Evolutionary conservation across 2,329 filamentous ascomycete genomes (phyloP).

Genomic region (Fusarium transvaalense): DNA sequence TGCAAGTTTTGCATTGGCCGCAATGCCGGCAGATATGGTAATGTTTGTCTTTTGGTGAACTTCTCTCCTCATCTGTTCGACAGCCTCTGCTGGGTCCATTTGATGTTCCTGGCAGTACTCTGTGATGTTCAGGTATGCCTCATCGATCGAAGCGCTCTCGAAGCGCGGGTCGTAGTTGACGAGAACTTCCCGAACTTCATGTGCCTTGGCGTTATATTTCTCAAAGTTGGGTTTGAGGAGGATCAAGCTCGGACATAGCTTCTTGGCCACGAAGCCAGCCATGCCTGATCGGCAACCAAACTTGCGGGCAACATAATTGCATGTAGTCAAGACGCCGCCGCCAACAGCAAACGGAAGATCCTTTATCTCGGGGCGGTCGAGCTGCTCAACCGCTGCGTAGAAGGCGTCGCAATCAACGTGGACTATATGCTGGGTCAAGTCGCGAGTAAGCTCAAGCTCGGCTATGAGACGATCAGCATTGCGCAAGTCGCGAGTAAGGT

Average conservation of each 20-base stretch:
- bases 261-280: constrained; percentile 95
- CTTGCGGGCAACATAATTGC: constrained; percentile 90
- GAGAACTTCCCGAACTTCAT: constrained; percentile 85
- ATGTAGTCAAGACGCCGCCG: constrained; percentile 72
- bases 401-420: constrained; percentile 99
- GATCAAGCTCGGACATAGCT: constrained; percentile 88
- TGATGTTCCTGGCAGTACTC: constrained; percentile 79
- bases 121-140: constrained; percentile 96
- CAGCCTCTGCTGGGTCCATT: constrained; percentile 77
- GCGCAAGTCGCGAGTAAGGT: constrained; percentile 78
- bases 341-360: constrained; percentile 93
- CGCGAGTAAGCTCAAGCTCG: constrained; percentile 81
- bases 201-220: constrained; percentile 91
- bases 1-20: constrained; percentile 90
- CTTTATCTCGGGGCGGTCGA: constrained; percentile 85
- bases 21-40: constrained; percentile 94
- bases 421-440: constrained; percentile 86
- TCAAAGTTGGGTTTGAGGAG: constrained; percentile 87
- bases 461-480: constrained; percentile 84
- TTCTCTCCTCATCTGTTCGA: constrained; percentile 81
- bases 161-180: constrained; percentile 91
- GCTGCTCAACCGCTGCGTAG: constrained; percentile 92
- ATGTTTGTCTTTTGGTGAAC: constrained; percentile 82
- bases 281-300: constrained; percentile 95
- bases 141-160: constrained; percentile 94